These are phyloP conservation scores for Pezicula rhizophila DNA, from an alignment of 2,329 filamentous ascomycete genomes.

Conservation along the genomic window DNA sequence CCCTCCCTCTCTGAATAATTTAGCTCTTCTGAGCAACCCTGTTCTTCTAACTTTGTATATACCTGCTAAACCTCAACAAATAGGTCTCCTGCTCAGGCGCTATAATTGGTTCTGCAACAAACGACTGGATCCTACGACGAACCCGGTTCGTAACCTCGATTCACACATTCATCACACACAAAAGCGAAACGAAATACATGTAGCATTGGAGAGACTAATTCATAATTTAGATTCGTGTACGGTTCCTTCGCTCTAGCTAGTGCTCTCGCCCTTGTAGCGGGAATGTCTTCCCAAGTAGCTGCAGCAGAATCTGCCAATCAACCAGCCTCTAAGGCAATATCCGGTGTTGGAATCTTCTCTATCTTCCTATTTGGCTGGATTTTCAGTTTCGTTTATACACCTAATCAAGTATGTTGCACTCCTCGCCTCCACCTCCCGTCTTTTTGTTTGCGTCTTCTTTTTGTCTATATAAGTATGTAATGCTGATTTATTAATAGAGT, in stretches of 20 bases:
- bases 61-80: neutral
- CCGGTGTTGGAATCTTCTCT: slow-evolving; percentile 8
- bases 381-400: slow-evolving; percentile 13
- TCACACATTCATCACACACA: neutral
- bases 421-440: neutral
- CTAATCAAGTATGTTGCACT: slow-evolving; percentile 3
- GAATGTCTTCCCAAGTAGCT: slow-evolving; percentile 9
- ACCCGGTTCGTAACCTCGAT: neutral
- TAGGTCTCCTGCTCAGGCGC: slow-evolving; percentile 12
- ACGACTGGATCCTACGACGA: slow-evolving; percentile 10
- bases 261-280: slow-evolving; percentile 7
- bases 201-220: neutral
- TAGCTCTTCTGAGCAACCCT: no score
- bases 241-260: slow-evolving; percentile 9
- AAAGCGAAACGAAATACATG: neutral
- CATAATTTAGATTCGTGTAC: slow-evolving; percentile 5
- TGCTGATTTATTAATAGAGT: neutral
- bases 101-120: slow-evolving; percentile 8
- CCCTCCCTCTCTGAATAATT: no score
- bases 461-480: neutral
- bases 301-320: neutral
- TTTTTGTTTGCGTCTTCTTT: neutral
- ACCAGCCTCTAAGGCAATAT: slow-evolving; percentile 7
- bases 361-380: slow-evolving; percentile 13
- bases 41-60: no score